Percentiles rank a stretch among this genome's conserved stretches.
These are phyloP conservation scores for Nemania abortiva DNA, from an alignment of 2,329 filamentous ascomycete genomes.

Conservation along the genomic window DNA sequence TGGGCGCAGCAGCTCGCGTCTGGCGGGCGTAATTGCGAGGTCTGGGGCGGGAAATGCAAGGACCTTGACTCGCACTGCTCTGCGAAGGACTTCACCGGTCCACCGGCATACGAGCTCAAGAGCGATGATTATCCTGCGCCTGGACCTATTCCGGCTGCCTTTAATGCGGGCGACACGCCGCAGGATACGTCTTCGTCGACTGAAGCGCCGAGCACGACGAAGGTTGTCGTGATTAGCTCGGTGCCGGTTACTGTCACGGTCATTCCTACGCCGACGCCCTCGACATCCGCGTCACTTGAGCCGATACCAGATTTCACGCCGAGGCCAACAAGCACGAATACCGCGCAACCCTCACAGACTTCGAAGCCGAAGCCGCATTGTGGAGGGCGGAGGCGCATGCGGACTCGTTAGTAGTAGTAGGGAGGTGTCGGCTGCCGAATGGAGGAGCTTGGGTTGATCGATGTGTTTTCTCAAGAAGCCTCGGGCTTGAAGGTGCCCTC, in stretches of 20 bases:
- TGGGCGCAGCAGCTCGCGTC: slow-evolving; percentile 68
- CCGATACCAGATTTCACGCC: slow-evolving; percentile 31
- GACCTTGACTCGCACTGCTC: slow-evolving; percentile 58
- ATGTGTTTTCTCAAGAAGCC: too few species aligned
- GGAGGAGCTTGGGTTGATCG: too few species aligned
- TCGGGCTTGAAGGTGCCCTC: too few species aligned
- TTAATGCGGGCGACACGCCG: slow-evolving; percentile 31
- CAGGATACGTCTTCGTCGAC: slow-evolving; percentile 21
- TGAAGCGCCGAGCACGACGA: slow-evolving; percentile 15
- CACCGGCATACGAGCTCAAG: slow-evolving; percentile 51
- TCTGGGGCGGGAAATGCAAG: slow-evolving; percentile 72
- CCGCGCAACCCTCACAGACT: slow-evolving; percentile 23
- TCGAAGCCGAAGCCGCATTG: slow-evolving; percentile 30
- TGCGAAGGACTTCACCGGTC: slow-evolving; percentile 58
- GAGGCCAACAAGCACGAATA: slow-evolving; percentile 24
- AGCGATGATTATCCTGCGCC: slow-evolving; percentile 35
- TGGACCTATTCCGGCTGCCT: slow-evolving; percentile 31
- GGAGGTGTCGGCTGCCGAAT: not conserved
- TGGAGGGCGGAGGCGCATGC: slow-evolving; percentile 27
- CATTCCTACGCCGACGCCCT: slow-evolving; percentile 11
- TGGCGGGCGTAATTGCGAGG: slow-evolving; percentile 68
- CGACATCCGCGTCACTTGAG: slow-evolving; percentile 14
- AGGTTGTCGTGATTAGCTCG: slow-evolving; percentile 22
- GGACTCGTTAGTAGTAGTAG: not conserved
- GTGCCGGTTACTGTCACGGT: slow-evolving; percentile 27